These are phyloP conservation scores for Phytophthora macrochlamydospora DNA, from an alignment of 352 stramenopile genomes.

Conservation along the genomic window DNA sequence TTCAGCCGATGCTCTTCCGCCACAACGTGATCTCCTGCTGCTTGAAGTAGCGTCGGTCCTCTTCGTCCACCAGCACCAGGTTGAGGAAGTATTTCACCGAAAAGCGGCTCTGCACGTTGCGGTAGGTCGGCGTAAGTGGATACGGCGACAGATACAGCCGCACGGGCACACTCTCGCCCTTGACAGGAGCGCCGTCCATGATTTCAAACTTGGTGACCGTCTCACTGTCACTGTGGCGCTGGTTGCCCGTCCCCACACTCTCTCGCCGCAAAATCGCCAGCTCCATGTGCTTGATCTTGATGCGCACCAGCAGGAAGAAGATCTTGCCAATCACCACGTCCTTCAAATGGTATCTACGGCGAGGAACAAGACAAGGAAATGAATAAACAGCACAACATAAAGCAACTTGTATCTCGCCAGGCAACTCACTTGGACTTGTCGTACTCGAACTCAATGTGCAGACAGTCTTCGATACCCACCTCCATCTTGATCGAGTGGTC, in stretches of 20 bases:
- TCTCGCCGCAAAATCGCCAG: constrained; percentile 97
- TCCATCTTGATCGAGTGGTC: constrained; percentile 98
- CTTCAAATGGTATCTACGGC: constrained; percentile 87
- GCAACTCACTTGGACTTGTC: constrained; percentile 72
- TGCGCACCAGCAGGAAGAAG: constrained; percentile 97
- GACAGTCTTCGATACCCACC: constrained; percentile 98
- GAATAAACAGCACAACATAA: no score
- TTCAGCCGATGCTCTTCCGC: constrained; percentile 67
- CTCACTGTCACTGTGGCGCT: constrained; percentile 95
- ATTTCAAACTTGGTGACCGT: constrained; percentile 99
- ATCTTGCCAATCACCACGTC: constrained; percentile 98
- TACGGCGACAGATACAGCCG: constrained; percentile 94
- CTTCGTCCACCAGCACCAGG: constrained; percentile 98
- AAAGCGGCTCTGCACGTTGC: constrained; percentile 92
- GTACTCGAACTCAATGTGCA: constrained; percentile 99
- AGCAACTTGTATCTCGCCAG: no score
- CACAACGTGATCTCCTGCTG: constrained; percentile 99
- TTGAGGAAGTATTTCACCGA: constrained; percentile 98
- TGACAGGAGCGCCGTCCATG: constrained; percentile 98
- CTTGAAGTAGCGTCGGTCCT: constrained; percentile 99
- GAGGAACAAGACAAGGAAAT: no score
- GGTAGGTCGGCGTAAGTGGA: constrained; percentile 91
- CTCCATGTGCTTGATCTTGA: constrained; percentile 99
- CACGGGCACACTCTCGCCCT: constrained; percentile 96
- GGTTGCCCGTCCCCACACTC: constrained; percentile 78